These are phyloP conservation scores for Uronychia setigera DNA, from an alignment of 73 alveolate species.

Conservation along the genomic window DNA sequence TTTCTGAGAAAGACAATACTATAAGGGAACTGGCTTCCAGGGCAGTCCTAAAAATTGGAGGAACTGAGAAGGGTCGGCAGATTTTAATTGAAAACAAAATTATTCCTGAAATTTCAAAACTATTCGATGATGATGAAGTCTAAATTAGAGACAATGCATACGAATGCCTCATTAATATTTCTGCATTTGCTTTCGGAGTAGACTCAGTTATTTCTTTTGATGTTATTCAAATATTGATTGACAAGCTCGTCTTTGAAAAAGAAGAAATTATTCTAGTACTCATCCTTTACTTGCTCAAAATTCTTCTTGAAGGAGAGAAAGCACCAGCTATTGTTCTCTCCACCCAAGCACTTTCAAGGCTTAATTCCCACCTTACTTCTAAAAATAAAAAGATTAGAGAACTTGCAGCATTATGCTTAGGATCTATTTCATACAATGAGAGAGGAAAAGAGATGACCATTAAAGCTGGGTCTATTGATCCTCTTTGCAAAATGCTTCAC, in stretches of 20 bases:
- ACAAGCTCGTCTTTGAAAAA: conserved; percentile 67
- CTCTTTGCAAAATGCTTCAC: conserved; percentile 62
- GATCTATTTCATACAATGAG: conserved; percentile 60
- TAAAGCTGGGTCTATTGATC: conserved; percentile 69
- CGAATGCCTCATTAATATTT: conserved; percentile 44
- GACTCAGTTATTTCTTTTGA: conserved; percentile 59
- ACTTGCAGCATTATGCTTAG: conserved; percentile 69
- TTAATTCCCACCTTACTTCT: conserved; percentile 58
- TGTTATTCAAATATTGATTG: conserved; percentile 67
- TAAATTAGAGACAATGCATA: conserved; percentile 70
- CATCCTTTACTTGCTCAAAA: conserved; percentile 55
- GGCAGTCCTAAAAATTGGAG: conserved; percentile 58
- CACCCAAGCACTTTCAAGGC: conserved; percentile 66
- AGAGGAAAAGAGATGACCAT: conserved; percentile 73
- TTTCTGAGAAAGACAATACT: conserved; percentile 48
- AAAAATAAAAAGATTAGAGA: conserved; percentile 50
- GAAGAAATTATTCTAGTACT: conserved; percentile 64
- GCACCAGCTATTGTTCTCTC: conserved; percentile 61
- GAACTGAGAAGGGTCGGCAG: conserved; percentile 65
- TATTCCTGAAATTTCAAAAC: conserved; percentile 50
- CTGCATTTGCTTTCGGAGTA: conserved; percentile 56
- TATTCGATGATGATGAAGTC: conserved; percentile 64
- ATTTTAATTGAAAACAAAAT: conserved; percentile 37
- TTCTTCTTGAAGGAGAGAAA: conserved; percentile 66
- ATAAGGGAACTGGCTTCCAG: conserved; percentile 70